phyloP scores from a whole-genome alignment of 75 land plant genomes.

The Sequoiadendron giganteum region DNA sequence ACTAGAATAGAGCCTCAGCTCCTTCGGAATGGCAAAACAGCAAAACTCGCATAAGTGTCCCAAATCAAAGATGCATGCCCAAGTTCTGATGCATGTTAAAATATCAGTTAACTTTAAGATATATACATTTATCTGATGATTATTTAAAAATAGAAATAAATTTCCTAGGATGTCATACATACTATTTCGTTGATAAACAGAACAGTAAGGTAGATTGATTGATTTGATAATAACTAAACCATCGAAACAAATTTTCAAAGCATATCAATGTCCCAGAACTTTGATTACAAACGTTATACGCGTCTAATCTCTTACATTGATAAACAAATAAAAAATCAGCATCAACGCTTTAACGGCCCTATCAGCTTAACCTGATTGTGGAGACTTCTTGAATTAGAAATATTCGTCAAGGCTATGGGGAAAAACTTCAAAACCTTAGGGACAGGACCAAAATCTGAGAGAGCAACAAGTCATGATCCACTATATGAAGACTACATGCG shows the following conservation, averaged over 20 bases:
- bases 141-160: background rate
- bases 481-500: background rate
- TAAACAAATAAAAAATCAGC: too few relatives aligned
- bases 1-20: background rate
- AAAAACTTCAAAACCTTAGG: too few relatives aligned
- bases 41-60: background rate
- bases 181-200: too few relatives aligned
- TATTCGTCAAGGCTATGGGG: too few relatives aligned
- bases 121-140: background rate
- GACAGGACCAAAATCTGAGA: background rate
- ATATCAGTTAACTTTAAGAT: background rate
- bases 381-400: too few relatives aligned
- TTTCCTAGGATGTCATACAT: background rate
- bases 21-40: background rate
- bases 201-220: background rate
- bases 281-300: too few relatives aligned
- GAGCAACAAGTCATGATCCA: background rate
- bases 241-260: too few relatives aligned
- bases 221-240: too few relatives aligned
- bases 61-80: background rate
- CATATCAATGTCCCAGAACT: too few relatives aligned
- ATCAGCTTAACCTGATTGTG: too few relatives aligned
- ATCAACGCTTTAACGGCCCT: too few relatives aligned
- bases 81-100: background rate
- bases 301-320: too few relatives aligned